These are phyloP conservation scores for Colletotrichum ledebouriae DNA, from an alignment of 2,329 filamentous ascomycete species.

Conservation along the genomic window DNA sequence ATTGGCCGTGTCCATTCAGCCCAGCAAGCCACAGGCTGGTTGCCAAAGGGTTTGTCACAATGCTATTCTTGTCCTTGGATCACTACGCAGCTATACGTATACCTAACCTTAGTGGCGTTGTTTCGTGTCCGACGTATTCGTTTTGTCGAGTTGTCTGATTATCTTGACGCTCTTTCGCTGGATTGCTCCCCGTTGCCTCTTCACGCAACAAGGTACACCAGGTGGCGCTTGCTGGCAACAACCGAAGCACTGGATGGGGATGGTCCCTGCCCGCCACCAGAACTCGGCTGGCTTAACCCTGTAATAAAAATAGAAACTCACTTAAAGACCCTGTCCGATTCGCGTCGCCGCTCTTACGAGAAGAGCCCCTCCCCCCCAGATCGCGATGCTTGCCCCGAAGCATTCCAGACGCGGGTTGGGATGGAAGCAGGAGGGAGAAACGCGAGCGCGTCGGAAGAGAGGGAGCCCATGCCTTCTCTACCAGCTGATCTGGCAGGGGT, in stretches of 20 bases:
- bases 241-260: not conserved
- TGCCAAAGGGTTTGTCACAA: not conserved
- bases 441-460: not conserved
- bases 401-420: constrained; percentile 12
- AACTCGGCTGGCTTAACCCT: constrained; percentile 11
- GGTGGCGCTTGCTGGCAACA: constrained; percentile 1
- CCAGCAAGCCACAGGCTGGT: not conserved
- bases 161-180: no score
- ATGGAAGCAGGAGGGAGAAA: not conserved
- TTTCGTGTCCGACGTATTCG: no score
- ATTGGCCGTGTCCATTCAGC: not conserved
- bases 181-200: no score
- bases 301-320: constrained; percentile 33
- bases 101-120: not conserved
- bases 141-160: no score
- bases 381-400: constrained; percentile 6
- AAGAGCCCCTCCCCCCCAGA: not conserved
- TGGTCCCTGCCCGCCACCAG: no score
- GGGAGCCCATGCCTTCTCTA: not conserved
- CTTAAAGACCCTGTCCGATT: constrained; percentile 28
- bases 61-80: constrained; percentile 5
- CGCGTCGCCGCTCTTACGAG: constrained; percentile 19
- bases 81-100: no score
- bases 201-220: no score
- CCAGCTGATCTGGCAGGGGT: not conserved